Evolutionary conservation across 768 basidiomycete genomes (phyloP).

Genomic region (Lactarius sp.): DNA sequence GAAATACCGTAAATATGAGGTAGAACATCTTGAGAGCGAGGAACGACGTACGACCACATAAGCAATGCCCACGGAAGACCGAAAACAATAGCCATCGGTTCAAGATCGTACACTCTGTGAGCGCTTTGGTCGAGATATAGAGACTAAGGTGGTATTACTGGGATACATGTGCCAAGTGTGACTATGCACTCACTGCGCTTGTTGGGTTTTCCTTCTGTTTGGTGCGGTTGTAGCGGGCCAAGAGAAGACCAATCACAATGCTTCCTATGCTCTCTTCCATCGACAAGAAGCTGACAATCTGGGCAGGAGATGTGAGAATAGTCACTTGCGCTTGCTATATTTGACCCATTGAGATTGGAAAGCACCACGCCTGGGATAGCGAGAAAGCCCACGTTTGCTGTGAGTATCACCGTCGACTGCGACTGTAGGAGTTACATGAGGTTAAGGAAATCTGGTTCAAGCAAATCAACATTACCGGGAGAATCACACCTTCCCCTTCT

Average conservation of each 20-base stretch:
- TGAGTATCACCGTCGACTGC: no score
- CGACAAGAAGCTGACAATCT: no score
- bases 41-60: conserved; percentile 51
- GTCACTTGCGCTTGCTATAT: not conserved
- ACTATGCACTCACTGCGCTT: not conserved
- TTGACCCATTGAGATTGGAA: not conserved
- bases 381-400: no score
- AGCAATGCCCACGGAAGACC: conserved; percentile 53
- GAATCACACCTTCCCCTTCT: conserved; percentile 1
- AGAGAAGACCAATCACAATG: conserved; percentile 39
- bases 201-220: conserved; percentile 33
- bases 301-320: not conserved
- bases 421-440: no score
- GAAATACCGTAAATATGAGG: not conserved
- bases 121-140: conserved; percentile 28
- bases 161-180: no score
- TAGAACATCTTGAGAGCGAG: not conserved
- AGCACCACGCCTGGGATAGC: not conserved
- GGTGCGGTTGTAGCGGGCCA: conserved; percentile 40
- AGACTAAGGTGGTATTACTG: conserved; percentile 15
- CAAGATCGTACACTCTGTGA: conserved; percentile 39
- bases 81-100: conserved; percentile 49
- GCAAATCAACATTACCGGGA: no score
- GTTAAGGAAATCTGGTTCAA: no score
- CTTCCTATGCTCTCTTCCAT: no score